Evolutionary conservation across 176 grass and related monocot species (phyloP).

Genomic region (Chloris gayana): DNA sequence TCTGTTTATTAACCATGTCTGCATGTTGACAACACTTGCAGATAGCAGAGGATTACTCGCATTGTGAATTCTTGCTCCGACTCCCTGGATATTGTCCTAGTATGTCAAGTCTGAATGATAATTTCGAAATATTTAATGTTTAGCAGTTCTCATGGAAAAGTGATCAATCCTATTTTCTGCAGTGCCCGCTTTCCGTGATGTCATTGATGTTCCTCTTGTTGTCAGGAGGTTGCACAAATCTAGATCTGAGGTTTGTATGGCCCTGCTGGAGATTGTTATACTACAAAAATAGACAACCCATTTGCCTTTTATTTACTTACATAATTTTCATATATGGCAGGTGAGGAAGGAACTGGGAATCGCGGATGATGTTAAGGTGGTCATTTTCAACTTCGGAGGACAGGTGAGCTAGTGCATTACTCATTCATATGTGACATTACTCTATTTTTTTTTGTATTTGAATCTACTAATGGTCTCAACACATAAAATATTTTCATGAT

Average conservation of each 20-base stretch:
- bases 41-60: conserved; percentile 98
- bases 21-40: conserved; percentile 40
- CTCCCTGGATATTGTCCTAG: conserved; percentile 98
- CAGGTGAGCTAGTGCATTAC: conserved; percentile 52
- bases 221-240: conserved; percentile 89
- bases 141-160: conserved; percentile 12
- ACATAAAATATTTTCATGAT: background rate
- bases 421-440: background rate
- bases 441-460: background rate
- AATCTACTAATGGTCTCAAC: background rate
- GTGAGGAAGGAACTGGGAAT: conserved; percentile 88
- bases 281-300: background rate
- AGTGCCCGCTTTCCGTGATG: conserved; percentile 97
- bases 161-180: conserved; percentile 38
- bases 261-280: conserved; percentile 10
- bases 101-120: conserved; percentile 48
- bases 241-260: conserved; percentile 60
- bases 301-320: conserved; percentile 34
- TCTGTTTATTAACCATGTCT: conserved; percentile 23
- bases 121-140: background rate
- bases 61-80: conserved; percentile 91
- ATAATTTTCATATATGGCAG: conserved; percentile 49
- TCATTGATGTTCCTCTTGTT: conserved; percentile 94
- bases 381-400: conserved; percentile 99
- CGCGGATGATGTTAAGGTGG: conserved; percentile 79